Percentiles rank a stretch among this genome's conserved stretches.
Evolutionary conservation across 169 alveolate species (phyloP).

Genomic region (Cryptosporidium parvum): DNA sequence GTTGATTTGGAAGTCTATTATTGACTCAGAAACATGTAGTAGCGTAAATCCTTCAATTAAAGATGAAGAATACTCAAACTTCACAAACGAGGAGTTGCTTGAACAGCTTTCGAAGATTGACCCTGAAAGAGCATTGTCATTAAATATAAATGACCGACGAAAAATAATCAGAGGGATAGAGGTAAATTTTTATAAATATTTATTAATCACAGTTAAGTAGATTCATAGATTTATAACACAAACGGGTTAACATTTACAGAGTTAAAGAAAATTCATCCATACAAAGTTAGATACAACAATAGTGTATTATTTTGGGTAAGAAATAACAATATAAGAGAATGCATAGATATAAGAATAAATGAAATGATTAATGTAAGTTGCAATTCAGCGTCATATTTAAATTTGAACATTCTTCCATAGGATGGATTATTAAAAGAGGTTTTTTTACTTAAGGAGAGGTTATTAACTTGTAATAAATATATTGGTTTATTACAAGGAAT

Average conservation of each 20-base stretch:
- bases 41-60: slow-evolving; percentile 32
- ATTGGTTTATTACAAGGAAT: slow-evolving; percentile 65
- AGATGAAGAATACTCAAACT: slow-evolving; percentile 45
- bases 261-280: not conserved
- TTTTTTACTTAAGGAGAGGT: slow-evolving; percentile 35
- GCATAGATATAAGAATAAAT: slow-evolving; percentile 3
- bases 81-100: slow-evolving; percentile 25
- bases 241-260: slow-evolving; percentile 19
- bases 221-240: slow-evolving; percentile 13
- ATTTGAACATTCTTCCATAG: not conserved
- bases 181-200: slow-evolving; percentile 17
- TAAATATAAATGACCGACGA: slow-evolving; percentile 56
- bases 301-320: slow-evolving; percentile 42
- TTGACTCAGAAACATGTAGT: not conserved
- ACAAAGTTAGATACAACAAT: slow-evolving; percentile 25
- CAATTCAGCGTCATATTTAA: not conserved
- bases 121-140: slow-evolving; percentile 44
- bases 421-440: slow-evolving; percentile 53
- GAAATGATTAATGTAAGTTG: not conserved
- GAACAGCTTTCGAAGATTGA: slow-evolving; percentile 13
- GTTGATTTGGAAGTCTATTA: slow-evolving; percentile 56
- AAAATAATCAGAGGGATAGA: slow-evolving; percentile 52
- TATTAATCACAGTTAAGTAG: not conserved
- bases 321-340: not conserved
- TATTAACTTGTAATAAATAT: slow-evolving; percentile 18